Evolutionary conservation across 306 rosid genomes (phyloP).

Genomic region (Heteromeles arbutifolia): DNA sequence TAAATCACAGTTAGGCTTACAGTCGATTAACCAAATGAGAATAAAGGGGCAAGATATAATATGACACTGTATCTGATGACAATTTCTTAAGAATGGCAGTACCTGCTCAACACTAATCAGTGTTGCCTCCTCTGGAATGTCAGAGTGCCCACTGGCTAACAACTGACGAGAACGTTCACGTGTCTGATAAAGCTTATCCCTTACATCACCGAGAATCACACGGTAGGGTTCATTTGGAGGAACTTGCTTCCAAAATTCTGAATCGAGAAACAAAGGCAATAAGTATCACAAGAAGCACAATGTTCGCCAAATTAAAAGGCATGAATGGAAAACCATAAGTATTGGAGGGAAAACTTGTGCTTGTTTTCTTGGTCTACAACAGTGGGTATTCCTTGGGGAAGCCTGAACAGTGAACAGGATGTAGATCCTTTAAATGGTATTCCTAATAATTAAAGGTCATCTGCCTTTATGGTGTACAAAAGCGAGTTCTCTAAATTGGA

Average conservation of each 20-base stretch:
- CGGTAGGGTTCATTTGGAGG: constrained; percentile 92
- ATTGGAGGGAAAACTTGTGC: neutral
- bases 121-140: constrained; percentile 84
- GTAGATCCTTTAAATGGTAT: neutral
- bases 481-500: neutral
- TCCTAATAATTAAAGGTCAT: neutral
- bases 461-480: neutral
- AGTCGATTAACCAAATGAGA: neutral
- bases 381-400: neutral
- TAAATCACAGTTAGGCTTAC: constrained; percentile 26
- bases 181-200: constrained; percentile 91
- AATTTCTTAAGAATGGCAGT: constrained; percentile 8
- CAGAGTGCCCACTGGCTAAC: constrained; percentile 73
- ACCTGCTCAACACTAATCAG: constrained; percentile 85
- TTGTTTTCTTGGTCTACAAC: neutral
- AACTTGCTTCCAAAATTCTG: constrained; percentile 91
- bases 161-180: constrained; percentile 94
- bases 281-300: neutral
- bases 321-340: neutral
- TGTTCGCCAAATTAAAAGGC: neutral
- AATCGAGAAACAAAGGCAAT: constrained; percentile 14
- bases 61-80: neutral
- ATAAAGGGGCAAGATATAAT: neutral
- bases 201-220: constrained; percentile 81
- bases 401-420: neutral